Base-by-base conservation (phyloP, 768 basidiomycete genomes). In the Phylloporus sp. region DNA sequence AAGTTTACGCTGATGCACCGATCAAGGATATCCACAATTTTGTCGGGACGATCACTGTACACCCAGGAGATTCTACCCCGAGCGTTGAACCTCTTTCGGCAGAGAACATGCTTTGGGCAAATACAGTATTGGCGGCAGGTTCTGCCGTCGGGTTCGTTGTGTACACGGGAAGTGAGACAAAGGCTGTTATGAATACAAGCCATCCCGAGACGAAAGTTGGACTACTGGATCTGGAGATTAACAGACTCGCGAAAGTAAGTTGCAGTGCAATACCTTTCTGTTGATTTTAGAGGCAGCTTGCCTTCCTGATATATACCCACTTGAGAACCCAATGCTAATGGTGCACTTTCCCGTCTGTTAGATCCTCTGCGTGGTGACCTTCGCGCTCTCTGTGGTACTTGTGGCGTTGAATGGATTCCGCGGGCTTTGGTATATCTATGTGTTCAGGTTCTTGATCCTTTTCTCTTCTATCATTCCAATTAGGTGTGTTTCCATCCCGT, bases 391-490 rank as follows among this genome's bases (percentile, higher is more conserved):
- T 0, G 70, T 99, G 26, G 84, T 88, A 31, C 85, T 98, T 22
- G 97, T 98, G 10, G 97, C 95, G 0, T 70, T 97, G 53, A 98
- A 98, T 61, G 95, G 95, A 13, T 99, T 98, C 75, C 76, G 95
- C 20, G 95, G 97, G 5, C 77, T 81, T 42, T 97, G 95, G 91
- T 95, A 93, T 66, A 86, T 97, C 58, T 97, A 97, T 64, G 86
- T 97, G 27, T 88, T 97, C 72, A 82, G 97, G 18, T 99, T 99
- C 70, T 76, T 99, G 47, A 98, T 99, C 64, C 78, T 99, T 20
- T 99, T 98, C 73, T 97, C 95, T 44, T 95, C 93, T 26, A 99
- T 99, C 69, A 98, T 99, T 64, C 95, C 97, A 23, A 99, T 99
- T 72, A 95, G 93, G 95, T 91, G 45, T 49, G 85, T 67, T 46